Evolutionary conservation across 768 basidiomycete genomes (phyloP).

Genomic region (Ephemerocybe angulata): DNA sequence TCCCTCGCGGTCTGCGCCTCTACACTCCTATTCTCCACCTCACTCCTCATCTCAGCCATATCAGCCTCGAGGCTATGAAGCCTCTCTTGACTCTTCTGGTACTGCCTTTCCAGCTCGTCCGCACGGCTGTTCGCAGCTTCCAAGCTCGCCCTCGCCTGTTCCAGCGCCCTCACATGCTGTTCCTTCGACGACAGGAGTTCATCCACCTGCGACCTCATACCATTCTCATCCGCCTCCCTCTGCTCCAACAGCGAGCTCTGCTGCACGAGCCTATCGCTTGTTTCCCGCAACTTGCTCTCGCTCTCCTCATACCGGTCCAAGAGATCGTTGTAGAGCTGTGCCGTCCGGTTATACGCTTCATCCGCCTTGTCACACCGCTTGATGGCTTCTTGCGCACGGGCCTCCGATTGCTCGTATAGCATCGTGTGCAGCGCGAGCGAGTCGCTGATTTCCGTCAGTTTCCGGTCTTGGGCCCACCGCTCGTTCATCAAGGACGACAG

Average conservation of each 20-base stretch:
- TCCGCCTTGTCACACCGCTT: slow-evolving; percentile 76
- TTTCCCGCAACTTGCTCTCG: slow-evolving; percentile 70
- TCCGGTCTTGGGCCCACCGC: slow-evolving; percentile 63
- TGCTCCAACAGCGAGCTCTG: slow-evolving; percentile 75
- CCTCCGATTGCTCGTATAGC: slow-evolving; percentile 74
- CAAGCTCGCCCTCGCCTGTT: slow-evolving; percentile 79
- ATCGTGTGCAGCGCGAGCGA: slow-evolving; percentile 74
- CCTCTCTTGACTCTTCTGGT: slow-evolving; percentile 66
- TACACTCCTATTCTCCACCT: slow-evolving; percentile 68
- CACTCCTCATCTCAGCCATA: slow-evolving; percentile 72
- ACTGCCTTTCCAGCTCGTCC: slow-evolving; percentile 72
- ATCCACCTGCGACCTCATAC: slow-evolving; percentile 62
- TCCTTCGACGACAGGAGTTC: slow-evolving; percentile 70
- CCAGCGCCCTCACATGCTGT: slow-evolving; percentile 82
- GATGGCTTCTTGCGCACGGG: slow-evolving; percentile 67
- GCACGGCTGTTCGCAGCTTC: slow-evolving; percentile 72
- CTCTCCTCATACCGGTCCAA: slow-evolving; percentile 57
- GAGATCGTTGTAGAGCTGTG: slow-evolving; percentile 66
- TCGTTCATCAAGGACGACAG: slow-evolving; percentile 59
- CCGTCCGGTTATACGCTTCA: slow-evolving; percentile 57
- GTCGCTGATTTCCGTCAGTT: slow-evolving; percentile 67
- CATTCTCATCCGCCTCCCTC: slow-evolving; percentile 72
- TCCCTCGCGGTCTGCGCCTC: slow-evolving; percentile 70
- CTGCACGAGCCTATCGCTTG: slow-evolving; percentile 66
- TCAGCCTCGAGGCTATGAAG: slow-evolving; percentile 71